phyloP scores from a whole-genome alignment of 2,329 filamentous ascomycete genomes.

The Parastagonospora avenae region DNA sequence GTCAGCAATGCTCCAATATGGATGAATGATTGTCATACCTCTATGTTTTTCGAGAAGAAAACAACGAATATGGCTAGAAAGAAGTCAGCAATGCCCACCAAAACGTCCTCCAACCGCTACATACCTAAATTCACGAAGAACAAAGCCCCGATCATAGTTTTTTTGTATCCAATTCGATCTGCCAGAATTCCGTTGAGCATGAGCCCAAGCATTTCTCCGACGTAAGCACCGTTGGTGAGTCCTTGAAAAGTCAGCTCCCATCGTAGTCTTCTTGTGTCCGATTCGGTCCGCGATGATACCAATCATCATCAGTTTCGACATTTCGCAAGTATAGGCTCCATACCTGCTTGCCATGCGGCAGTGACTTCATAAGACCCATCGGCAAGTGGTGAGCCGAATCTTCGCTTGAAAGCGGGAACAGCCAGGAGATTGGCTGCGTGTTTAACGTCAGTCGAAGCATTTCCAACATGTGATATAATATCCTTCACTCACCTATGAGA shows the following conservation, averaged over 20 bases:
- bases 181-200: constrained; percentile 53
- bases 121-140: constrained; percentile 23
- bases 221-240: constrained; percentile 53
- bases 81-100: too few relatives aligned
- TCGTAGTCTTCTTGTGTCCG: constrained; percentile 48
- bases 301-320: constrained; percentile 52
- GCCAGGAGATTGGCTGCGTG: constrained; percentile 70
- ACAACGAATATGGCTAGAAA: constrained; percentile 41
- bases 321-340: constrained; percentile 52
- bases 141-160: constrained; percentile 45
- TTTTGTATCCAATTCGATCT: constrained; percentile 50
- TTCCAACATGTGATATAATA: too few relatives aligned
- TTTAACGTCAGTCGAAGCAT: too few relatives aligned
- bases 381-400: constrained; percentile 46
- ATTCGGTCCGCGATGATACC: constrained; percentile 52
- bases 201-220: constrained; percentile 52
- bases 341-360: constrained; percentile 54
- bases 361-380: constrained; percentile 50
- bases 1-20: too few relatives aligned
- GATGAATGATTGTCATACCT: constrained; percentile 21
- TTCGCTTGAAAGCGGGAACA: constrained; percentile 52
- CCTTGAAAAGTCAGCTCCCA: constrained; percentile 34
- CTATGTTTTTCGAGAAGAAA: constrained; percentile 49
- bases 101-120: too few relatives aligned
- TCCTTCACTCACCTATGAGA: constrained; percentile 56